phyloP scores from a whole-genome alignment of 768 basidiomycete species.

The Tulasnella calospora region DNA sequence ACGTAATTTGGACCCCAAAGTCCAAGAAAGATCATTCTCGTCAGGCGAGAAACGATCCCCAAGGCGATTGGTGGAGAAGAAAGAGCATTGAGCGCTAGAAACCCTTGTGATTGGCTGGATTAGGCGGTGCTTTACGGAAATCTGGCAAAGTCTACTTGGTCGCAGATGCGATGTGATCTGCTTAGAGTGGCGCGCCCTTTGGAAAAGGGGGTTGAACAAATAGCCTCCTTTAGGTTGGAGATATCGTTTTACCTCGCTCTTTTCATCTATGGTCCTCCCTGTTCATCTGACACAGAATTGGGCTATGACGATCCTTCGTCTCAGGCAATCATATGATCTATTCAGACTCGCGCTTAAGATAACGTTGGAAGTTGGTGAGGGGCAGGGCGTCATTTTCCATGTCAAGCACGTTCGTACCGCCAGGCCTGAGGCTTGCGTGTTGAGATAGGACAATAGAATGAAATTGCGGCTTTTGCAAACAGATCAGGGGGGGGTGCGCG shows the following conservation, averaged over 20 bases:
- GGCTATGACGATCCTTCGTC: neutral
- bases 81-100: neutral
- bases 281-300: neutral
- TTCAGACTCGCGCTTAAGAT: neutral
- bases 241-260: neutral
- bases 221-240: neutral
- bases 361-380: neutral
- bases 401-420: neutral
- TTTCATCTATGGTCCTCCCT: neutral
- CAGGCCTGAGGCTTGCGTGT: neutral
- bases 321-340: neutral
- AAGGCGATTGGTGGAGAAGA: neutral
- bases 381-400: neutral
- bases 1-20: neutral
- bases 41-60: neutral
- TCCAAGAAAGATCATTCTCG: neutral
- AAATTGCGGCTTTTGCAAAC: neutral
- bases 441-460: neutral
- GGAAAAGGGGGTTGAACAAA: neutral
- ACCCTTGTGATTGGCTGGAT: neutral
- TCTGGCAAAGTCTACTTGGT: neutral
- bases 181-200: neutral
- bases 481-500: neutral
- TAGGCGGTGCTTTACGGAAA: neutral
- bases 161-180: conserved; percentile 5